Percentiles rank a stretch among this genome's conserved stretches.
Evolutionary conservation across 192 early-diverging fungal species (phyloP).

Genomic region (Coemansia sp.): DNA sequence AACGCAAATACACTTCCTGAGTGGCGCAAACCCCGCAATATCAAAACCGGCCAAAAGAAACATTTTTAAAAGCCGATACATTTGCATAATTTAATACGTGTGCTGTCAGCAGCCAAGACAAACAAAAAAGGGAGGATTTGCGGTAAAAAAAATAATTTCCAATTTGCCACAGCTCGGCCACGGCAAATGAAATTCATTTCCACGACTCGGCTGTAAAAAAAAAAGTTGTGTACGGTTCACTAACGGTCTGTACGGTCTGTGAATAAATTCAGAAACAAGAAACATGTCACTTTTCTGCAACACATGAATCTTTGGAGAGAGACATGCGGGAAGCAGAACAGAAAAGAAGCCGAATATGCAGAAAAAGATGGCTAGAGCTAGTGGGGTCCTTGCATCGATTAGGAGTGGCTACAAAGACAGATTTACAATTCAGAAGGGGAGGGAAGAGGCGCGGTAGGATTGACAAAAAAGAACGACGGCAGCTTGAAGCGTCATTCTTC

Average conservation of each 20-base stretch:
- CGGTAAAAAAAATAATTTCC: constrained; percentile 6
- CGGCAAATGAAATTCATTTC: background rate
- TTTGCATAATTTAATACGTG: background rate
- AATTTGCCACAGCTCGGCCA: constrained; percentile 5
- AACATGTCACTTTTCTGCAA: background rate
- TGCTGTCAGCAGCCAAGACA: background rate
- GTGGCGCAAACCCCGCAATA: background rate
- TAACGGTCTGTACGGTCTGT: background rate
- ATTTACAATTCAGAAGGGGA: constrained; percentile 3
- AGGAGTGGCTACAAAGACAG: background rate
- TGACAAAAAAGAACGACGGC: background rate
- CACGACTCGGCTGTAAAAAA: background rate
- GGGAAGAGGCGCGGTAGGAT: constrained; percentile 4
- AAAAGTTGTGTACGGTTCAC: background rate
- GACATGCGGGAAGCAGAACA: background rate
- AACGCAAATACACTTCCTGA: too few relatives aligned
- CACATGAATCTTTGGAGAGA: background rate
- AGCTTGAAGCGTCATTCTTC: background rate
- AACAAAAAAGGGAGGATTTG: background rate
- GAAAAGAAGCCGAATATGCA: background rate
- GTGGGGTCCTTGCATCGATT: background rate
- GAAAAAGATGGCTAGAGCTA: background rate
- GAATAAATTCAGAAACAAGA: background rate
- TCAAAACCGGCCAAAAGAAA: too few relatives aligned
- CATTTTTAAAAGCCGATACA: too few relatives aligned